These are phyloP conservation scores for Talaromyces rugulosus DNA, from an alignment of 2,329 filamentous ascomycete genomes.

Conservation along the genomic window DNA sequence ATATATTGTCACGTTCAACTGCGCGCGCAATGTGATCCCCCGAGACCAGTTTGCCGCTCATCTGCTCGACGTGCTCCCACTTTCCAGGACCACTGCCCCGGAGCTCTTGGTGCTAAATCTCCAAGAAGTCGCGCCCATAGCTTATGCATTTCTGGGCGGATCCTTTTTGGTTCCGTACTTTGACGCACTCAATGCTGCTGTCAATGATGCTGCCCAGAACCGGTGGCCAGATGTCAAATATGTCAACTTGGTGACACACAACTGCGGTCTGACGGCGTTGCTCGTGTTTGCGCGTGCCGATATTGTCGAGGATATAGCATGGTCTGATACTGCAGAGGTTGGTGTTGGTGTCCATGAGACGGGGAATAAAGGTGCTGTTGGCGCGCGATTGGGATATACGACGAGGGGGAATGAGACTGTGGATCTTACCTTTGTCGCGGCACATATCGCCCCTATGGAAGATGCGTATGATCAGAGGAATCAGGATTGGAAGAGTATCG, in stretches of 20 bases:
- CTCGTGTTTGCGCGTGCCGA: constrained; percentile 73
- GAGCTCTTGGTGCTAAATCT: constrained; percentile 66
- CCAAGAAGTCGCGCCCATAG: constrained; percentile 84
- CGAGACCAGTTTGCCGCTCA: constrained; percentile 66
- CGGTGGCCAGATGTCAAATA: constrained; percentile 51
- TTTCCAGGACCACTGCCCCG: constrained; percentile 49
- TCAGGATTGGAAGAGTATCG: constrained; percentile 81
- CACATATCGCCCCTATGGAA: constrained; percentile 87
- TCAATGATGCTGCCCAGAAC: constrained; percentile 62
- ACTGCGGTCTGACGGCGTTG: constrained; percentile 85
- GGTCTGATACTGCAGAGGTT: constrained; percentile 72
- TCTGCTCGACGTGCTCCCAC: constrained; percentile 57
- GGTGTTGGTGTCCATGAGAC: constrained; percentile 83
- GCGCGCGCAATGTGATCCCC: constrained; percentile 68
- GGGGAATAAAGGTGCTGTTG: constrained; percentile 94
- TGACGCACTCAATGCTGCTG: constrained; percentile 63
- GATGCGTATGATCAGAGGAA: constrained; percentile 71
- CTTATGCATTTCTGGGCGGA: constrained; percentile 79
- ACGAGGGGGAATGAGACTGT: constrained; percentile 44
- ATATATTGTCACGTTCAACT: constrained; percentile 87
- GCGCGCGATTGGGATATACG: constrained; percentile 63
- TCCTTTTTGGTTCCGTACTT: constrained; percentile 75
- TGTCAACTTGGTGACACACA: constrained; percentile 64
- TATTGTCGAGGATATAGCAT: constrained; percentile 53
- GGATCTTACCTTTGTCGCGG: constrained; percentile 78